These are phyloP conservation scores for Zasmidium angulare DNA, from an alignment of 2,329 filamentous ascomycete genomes.

Conservation along the genomic window DNA sequence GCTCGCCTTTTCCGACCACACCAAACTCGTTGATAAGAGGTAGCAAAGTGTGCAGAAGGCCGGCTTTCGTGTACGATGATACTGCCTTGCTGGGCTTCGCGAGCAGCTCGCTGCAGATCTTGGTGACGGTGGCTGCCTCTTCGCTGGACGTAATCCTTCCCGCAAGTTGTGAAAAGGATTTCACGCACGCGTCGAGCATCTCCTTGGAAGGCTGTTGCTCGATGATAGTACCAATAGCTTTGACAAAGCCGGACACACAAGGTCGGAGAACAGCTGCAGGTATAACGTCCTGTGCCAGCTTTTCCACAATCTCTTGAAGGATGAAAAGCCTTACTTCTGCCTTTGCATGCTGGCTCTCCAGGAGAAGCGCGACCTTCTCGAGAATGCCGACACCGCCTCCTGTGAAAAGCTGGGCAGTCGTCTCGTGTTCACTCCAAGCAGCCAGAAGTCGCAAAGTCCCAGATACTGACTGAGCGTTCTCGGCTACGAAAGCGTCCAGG, in stretches of 20 bases:
- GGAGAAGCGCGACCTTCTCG: conserved; percentile 67
- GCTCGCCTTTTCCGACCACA: conserved; percentile 43
- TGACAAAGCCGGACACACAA: conserved; percentile 67
- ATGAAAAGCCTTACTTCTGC: conserved; percentile 84
- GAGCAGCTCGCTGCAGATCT: conserved; percentile 77
- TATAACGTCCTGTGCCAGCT: conserved; percentile 61
- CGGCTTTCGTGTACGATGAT: conserved; percentile 77
- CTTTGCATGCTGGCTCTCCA: conserved; percentile 72
- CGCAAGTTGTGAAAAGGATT: conserved; percentile 74
- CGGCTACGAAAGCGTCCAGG: conserved; percentile 73
- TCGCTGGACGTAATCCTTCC: conserved; percentile 66
- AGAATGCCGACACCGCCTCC: conserved; percentile 61
- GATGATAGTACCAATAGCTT: conserved; percentile 51
- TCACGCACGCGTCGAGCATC: conserved; percentile 75
- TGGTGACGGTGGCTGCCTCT: conserved; percentile 74
- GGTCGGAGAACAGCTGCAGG: conserved; percentile 61
- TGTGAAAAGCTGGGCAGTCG: conserved; percentile 69
- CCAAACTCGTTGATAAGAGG: conserved; percentile 55
- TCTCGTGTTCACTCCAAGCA: conserved; percentile 71
- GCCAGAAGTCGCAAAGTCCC: conserved; percentile 76
- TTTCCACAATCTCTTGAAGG: conserved; percentile 69
- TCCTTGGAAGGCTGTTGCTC: conserved; percentile 66
- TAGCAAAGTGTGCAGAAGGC: conserved; percentile 75
- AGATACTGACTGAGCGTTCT: conserved; percentile 88
- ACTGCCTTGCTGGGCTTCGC: conserved; percentile 82